Evolutionary conservation across 805 yeast genomes (phyloP).

Genomic region (Saccharomycopsis sp.): DNA sequence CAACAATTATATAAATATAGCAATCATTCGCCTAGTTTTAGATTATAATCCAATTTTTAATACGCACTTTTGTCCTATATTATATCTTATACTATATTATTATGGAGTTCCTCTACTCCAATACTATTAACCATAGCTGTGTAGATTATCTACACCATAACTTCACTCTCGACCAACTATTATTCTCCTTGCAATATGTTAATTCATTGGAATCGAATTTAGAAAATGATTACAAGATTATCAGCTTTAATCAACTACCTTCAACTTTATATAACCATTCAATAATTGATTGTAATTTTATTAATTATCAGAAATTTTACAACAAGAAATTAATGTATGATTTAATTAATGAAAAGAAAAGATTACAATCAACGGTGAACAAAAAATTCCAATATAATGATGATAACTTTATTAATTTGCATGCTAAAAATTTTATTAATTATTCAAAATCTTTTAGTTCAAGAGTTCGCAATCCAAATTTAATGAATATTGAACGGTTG

Average conservation of each 20-base stretch:
- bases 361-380: not conserved
- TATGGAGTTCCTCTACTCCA: constrained; percentile 5
- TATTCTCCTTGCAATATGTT: not conserved
- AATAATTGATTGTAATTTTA: not conserved
- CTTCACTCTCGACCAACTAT: not conserved
- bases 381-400: constrained; percentile 10
- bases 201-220: not conserved
- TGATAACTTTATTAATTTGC: constrained; percentile 14
- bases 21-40: no score
- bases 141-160: not conserved
- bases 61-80: not conserved
- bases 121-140: not conserved
- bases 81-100: not conserved
- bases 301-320: not conserved
- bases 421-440: constrained; percentile 3
- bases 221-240: not conserved
- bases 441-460: constrained; percentile 1
- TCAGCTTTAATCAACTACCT: not conserved
- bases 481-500: constrained; percentile 4
- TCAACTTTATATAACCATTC: not conserved
- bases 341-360: not conserved
- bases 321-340: not conserved
- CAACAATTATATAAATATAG: no score
- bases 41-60: not conserved
- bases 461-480: constrained; percentile 10